Conservation (phyloP, 176 grass and related monocot genomes). For the Dendrocalamus sinicus region DNA sequence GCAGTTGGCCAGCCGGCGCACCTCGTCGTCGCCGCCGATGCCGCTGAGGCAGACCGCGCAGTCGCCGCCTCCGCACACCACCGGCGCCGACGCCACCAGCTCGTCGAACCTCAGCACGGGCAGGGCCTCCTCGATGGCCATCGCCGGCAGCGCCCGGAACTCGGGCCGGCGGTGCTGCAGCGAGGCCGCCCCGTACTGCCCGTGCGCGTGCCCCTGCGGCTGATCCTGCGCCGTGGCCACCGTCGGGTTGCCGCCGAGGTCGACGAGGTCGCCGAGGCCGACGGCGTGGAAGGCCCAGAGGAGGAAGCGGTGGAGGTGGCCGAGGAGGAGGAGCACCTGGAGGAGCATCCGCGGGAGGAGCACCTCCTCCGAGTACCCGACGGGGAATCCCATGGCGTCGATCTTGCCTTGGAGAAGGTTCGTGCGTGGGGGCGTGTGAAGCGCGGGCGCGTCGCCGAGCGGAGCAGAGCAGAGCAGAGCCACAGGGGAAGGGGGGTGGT, state of each 20-base stretch:
- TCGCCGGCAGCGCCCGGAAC: constrained; percentile 44
- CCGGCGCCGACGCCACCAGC: constrained; percentile 44
- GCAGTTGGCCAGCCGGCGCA: constrained; percentile 72
- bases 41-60: constrained; percentile 81
- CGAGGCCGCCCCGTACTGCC: background rate
- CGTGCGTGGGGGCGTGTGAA: background rate
- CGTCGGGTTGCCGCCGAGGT: constrained; percentile 45
- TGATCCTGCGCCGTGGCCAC: background rate
- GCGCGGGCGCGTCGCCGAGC: background rate
- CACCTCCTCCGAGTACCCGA: constrained; percentile 82
- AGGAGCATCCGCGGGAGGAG: constrained; percentile 68
- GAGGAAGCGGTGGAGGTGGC: constrained; percentile 73
- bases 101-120: constrained; percentile 77
- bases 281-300: constrained; percentile 72
- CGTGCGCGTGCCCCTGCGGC: constrained; percentile 7
- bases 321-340: constrained; percentile 67
- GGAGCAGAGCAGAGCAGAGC: too few species aligned
- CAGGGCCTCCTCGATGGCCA: constrained; percentile 62
- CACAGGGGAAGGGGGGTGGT: background rate
- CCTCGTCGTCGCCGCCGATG: constrained; percentile 73
- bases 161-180: constrained; percentile 51
- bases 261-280: constrained; percentile 80
- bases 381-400: constrained; percentile 84
- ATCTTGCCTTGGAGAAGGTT: constrained; percentile 33
- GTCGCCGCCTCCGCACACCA: constrained; percentile 46